Conservation (phyloP, 345 rosid genomes). For the Gossypium herbaceum region DNA sequence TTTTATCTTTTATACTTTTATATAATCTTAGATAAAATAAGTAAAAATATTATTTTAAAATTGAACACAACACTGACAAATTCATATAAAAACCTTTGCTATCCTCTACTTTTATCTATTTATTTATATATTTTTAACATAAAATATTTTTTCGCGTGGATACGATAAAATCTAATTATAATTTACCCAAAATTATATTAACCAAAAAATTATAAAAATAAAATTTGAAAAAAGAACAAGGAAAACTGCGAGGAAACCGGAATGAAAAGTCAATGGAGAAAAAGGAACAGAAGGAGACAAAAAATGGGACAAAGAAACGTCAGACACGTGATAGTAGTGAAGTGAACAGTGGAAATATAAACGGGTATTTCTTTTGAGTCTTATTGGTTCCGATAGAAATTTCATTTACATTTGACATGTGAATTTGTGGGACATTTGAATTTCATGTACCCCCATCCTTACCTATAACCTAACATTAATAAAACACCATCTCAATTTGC, state of each 20-base stretch:
- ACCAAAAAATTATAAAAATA: too few relatives aligned
- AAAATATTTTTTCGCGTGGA: too few relatives aligned
- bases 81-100: too few relatives aligned
- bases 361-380: neutral
- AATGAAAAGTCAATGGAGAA: neutral
- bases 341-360: conserved; percentile 10
- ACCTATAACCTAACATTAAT: neutral
- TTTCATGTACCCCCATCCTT: neutral
- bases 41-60: too few relatives aligned
- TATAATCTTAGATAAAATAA: too few relatives aligned
- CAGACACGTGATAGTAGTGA: conserved; percentile 3
- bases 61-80: rapidly evolving
- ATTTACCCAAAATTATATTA: too few relatives aligned
- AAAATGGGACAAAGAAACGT: neutral
- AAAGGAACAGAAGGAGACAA: neutral
- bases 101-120: too few relatives aligned
- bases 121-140: too few relatives aligned
- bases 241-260: neutral
- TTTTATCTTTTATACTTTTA: too few relatives aligned
- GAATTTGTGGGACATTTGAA: neutral
- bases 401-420: neutral
- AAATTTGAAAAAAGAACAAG: neutral
- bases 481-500: neutral
- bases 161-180: too few relatives aligned
- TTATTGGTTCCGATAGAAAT: neutral